Evolutionary conservation across 2,329 filamentous ascomycete genomes (phyloP), one percentile per base, ranked within the genome.

Genomic region (Proliferodiscus dingleyae): DNA sequence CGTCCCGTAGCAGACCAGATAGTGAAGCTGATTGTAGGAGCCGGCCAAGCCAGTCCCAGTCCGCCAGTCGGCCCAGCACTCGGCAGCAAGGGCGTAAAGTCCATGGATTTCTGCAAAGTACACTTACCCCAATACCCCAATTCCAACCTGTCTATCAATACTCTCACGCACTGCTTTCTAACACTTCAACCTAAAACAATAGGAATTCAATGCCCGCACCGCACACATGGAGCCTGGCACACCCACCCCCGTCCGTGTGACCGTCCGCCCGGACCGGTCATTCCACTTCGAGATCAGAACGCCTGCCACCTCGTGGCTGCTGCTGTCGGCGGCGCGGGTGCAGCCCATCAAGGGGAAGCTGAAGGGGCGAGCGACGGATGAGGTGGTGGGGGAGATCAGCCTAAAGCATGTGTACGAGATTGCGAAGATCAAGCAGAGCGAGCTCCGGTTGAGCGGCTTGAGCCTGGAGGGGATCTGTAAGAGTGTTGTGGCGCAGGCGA

Each of bases 61-160:
- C 93, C 93, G 26, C 93, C 93, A 4, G 90, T 98, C 61, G 93
- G 93, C 74, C 93, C 93, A 47, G 93, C 93, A 43, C 78, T 98
- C 55, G 93, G 93, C 71, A 91, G 85, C 67, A 97, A 96, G 74
- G 93, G 93, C 75, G 87, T 98, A 52, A 98, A 98, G 75, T 94
- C 87, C 47, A 98, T 98, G 85, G 93, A 98, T 71, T 98, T 97
- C 68, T 97, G 93, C 81, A 97, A 97, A 78, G 91, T 95, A 66
- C 64, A 45, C 15, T 11, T 19, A 21, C 41, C 28, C 41, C 36
- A 8, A 11, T 16, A 26, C 38, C 21, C 13, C n/a, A 22, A 24
- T 30, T 38, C 36, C 24, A 18, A 23, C 24, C 21, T 37, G 16
- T 42, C 42, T 43, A 57, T 42, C 15, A n/a, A 22, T 15, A 4